Conservation (phyloP, 2,329 filamentous ascomycete species). For the Aspergillus melleus region DNA sequence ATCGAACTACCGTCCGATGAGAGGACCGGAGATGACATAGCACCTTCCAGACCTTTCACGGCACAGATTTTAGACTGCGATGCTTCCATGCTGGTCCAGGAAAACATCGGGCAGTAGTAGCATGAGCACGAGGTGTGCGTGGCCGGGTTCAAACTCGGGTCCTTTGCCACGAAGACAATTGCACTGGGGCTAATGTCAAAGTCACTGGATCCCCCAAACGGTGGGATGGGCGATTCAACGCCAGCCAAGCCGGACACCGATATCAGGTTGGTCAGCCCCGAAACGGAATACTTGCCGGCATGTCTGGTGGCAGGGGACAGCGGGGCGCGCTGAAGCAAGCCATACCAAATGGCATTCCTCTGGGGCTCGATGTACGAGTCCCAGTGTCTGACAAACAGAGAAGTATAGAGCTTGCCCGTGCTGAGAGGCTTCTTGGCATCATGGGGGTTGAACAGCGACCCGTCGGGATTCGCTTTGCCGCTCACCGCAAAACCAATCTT, state of each 20-base stretch:
- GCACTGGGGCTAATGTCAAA: slow-evolving; percentile 49
- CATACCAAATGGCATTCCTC: slow-evolving; percentile 52
- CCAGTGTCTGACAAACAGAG: slow-evolving; percentile 56
- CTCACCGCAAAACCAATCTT: slow-evolving; percentile 48
- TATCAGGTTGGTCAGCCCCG: slow-evolving; percentile 46
- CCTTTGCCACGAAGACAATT: slow-evolving; percentile 49
- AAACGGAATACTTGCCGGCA: slow-evolving; percentile 41
- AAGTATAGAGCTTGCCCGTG: slow-evolving; percentile 51
- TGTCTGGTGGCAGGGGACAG: slow-evolving; percentile 37
- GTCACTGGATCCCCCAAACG: slow-evolving; percentile 48
- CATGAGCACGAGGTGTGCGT: slow-evolving; percentile 48
- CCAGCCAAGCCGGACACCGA: slow-evolving; percentile 38
- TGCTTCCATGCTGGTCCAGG: slow-evolving; percentile 38
- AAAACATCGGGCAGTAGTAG: slow-evolving; percentile 47
- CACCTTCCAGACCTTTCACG: slow-evolving; percentile 40
- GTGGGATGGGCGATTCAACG: slow-evolving; percentile 50
- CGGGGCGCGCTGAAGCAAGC: slow-evolving; percentile 44
- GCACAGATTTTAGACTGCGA: slow-evolving; percentile 34
- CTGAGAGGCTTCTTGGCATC: slow-evolving; percentile 48
- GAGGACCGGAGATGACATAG: slow-evolving; percentile 47
- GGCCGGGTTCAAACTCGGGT: slow-evolving; percentile 46
- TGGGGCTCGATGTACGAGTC: slow-evolving; percentile 52
- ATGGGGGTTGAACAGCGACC: slow-evolving; percentile 51
- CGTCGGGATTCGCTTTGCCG: slow-evolving; percentile 50
- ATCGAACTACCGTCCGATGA: slow-evolving; percentile 46